These are phyloP conservation scores for Odonthalia washingtoniensis DNA, from an alignment of 31 red algal genomes.

Conservation along the genomic window DNA sequence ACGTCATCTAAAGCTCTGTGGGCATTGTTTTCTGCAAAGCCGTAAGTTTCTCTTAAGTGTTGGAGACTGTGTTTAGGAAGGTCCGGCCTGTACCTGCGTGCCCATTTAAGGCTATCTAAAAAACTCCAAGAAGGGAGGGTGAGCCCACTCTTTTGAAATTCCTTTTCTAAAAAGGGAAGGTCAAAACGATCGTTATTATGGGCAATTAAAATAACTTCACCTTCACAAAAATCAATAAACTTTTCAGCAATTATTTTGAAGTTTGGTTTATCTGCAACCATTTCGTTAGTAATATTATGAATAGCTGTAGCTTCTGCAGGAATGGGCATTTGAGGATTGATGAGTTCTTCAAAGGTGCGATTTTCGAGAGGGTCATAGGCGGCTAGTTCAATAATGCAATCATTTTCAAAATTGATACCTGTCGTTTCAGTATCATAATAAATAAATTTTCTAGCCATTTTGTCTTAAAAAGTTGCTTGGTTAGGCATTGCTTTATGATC, in stretches of 20 bases:
- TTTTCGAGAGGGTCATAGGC: neutral
- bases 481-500: no score
- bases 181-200: constrained; percentile 31
- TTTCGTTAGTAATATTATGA: constrained; percentile 32
- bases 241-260: constrained; percentile 28
- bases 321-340: constrained; percentile 15
- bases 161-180: constrained; percentile 15
- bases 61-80: no score
- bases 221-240: constrained; percentile 36
- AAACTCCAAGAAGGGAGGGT: no score
- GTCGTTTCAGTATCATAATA: constrained; percentile 34
- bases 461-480: no score
- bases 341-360: constrained; percentile 10
- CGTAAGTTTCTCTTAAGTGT: no score
- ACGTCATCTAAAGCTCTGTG: no score
- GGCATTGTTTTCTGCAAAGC: no score
- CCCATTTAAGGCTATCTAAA: no score
- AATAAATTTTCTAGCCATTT: constrained; percentile 1
- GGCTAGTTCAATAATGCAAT: constrained; percentile 34
- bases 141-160: constrained; percentile 5
- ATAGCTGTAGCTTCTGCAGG: constrained; percentile 13
- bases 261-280: constrained; percentile 40
- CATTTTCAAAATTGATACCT: constrained; percentile 5
- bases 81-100: no score
- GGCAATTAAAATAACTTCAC: constrained; percentile 22